These are phyloP conservation scores for Brassica napus DNA, from an alignment of 345 rosid species.

Conservation along the genomic window Da-Ae NC_063442.1:43396001-43396500, in stretches of 20 bases:
- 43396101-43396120: slow-evolving; percentile 68
- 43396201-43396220: slow-evolving; percentile 62
- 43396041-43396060: slow-evolving; percentile 77
- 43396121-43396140: slow-evolving; percentile 85
- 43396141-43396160: slow-evolving; percentile 78
- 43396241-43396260: slow-evolving; percentile 59
- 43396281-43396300: slow-evolving; percentile 69
- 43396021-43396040: slow-evolving; percentile 78
- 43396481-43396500: slow-evolving; percentile 59
- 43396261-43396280: slow-evolving; percentile 60
- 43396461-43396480: slow-evolving; percentile 46
- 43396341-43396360: slow-evolving; percentile 60
- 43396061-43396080: slow-evolving; percentile 89
- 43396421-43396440: neutral
- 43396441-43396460: neutral
- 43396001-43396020: slow-evolving; percentile 54
- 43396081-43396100: slow-evolving; percentile 71
- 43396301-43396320: slow-evolving; percentile 65
- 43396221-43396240: slow-evolving; percentile 78
- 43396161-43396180: slow-evolving; percentile 64
- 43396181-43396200: slow-evolving; percentile 47
- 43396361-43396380: slow-evolving; percentile 44
- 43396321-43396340: slow-evolving; percentile 59
- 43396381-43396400: neutral
- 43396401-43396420: neutral